These are phyloP conservation scores for Bolboschoenoplectus hybrid DNA, from an alignment of 202 grass and related monocot genomes.

Conservation along the genomic window DNA sequence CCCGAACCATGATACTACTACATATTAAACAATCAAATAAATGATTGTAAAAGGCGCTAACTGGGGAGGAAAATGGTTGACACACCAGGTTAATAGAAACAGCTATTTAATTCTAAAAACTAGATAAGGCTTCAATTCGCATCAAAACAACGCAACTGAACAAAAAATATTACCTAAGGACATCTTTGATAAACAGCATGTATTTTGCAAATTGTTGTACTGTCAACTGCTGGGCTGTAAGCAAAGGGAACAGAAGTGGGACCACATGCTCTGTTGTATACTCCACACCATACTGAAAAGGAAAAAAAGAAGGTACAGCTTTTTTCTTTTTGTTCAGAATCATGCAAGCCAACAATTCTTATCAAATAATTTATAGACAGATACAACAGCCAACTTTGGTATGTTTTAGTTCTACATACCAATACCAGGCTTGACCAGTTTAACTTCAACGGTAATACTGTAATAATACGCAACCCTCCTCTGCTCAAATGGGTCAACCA, in stretches of 20 bases:
- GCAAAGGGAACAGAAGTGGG: constrained; percentile 85
- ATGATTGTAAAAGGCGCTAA: not conserved
- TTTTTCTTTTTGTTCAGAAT: not conserved
- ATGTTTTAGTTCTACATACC: not conserved
- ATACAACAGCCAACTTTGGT: not conserved
- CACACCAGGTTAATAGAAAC: not conserved
- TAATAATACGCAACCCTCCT: constrained; percentile 9
- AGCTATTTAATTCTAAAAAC: not conserved
- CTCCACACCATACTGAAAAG: constrained; percentile 80
- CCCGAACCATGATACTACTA: not conserved
- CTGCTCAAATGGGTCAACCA: not conserved
- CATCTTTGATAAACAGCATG: constrained; percentile 96
- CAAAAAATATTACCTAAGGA: constrained; percentile 52
- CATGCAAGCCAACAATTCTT: constrained; percentile 5
- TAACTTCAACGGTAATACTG: not conserved
- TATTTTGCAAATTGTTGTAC: constrained; percentile 99
- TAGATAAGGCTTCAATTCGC: constrained; percentile 3
- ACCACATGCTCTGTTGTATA: constrained; percentile 83
- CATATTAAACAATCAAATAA: not conserved
- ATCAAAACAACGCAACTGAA: not conserved
- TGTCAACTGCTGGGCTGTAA: constrained; percentile 86
- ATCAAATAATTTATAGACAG: not conserved
- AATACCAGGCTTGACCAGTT: not conserved
- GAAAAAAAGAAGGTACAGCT: constrained; percentile 36
- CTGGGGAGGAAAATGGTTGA: not conserved